Base-by-base conservation (phyloP, 495 filamentous ascomycete genomes). In the Aspergillus olivimuriae region DNA sequence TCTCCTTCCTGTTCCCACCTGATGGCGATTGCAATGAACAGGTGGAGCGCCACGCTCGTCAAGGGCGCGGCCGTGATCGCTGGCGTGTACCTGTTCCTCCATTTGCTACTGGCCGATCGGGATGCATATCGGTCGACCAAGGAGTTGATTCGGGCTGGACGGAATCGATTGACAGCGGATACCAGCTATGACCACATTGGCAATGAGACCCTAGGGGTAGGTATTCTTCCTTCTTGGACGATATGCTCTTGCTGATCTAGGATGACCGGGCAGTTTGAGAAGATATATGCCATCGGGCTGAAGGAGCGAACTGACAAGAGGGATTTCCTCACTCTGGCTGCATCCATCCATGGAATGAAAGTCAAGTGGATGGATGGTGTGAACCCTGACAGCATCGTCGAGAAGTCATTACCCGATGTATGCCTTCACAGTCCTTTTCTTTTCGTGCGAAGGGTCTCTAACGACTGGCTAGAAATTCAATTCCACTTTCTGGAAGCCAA, bases 201-300 rank as follows among this genome's bases (percentile, higher is more conserved):
- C 10, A 64, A 64, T 40, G 41, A 54, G 26, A 61, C 61, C 3
- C 40, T 61, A 7, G 58, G 61, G 23, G 58, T 64, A 23, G 20
- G 58, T 39, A 28, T 11, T 28, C 24, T 11, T 28, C 5, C 24
- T 28, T 6, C 24, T 28, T 6, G 5, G 5, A 11, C 24, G 24
- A 11, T 11, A 28, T 6, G 6, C 11, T 28, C 11, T 32, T 4
- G 11, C 8, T 18, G 19, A 30, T 40, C 30, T 9, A 11, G 33
- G 3, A 41, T 14, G 34, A 7, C 1, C 24, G 14, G n/a, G 26
- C 26, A 64, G 61, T 64, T 64, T 40, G 38, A 61, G 23, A 56
- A 64, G 32, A 43, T 84, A 20, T 76, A 80, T 48, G 78, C 80
- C 34, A 73, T 86, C 37, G 80, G 77, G 35, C 62, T 86, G 21